phyloP scores from a whole-genome alignment of 1,139 yeast species.

The Suhomyces bolitotheri region DNA sequence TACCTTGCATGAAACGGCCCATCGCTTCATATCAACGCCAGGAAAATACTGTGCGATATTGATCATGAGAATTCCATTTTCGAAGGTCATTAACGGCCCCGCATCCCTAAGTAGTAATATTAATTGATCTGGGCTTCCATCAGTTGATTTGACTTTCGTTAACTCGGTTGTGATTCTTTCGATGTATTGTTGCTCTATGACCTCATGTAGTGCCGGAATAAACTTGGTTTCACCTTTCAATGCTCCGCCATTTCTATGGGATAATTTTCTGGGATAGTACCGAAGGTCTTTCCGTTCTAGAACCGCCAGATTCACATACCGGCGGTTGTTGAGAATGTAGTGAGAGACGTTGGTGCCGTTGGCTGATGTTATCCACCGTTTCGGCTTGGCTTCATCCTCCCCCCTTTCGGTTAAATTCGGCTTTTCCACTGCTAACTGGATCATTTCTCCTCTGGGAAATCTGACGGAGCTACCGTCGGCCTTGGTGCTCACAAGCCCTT shows the following conservation, averaged over 20 bases:
- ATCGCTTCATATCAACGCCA: conserved; percentile 2
- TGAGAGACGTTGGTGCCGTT: conserved; percentile 11
- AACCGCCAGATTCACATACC: conserved; percentile 14
- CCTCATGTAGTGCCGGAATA: conserved; percentile 16
- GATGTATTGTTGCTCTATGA: conserved; percentile 15
- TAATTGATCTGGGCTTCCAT: not conserved
- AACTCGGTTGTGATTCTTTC: conserved; percentile 12
- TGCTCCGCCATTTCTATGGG: conserved; percentile 12
- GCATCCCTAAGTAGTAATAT: conserved; percentile 4
- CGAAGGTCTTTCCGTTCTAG: conserved; percentile 13
- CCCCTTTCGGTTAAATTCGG: conserved; percentile 3
- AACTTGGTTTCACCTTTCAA: conserved; percentile 15
- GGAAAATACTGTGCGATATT: conserved; percentile 9
- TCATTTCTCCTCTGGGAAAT: conserved; percentile 27
- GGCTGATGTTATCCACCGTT: conserved; percentile 14
- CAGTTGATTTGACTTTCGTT: not conserved
- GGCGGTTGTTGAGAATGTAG: conserved; percentile 17
- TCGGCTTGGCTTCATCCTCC: not conserved
- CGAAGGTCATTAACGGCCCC: conserved; percentile 8
- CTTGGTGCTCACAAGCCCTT: conserved; percentile 20
- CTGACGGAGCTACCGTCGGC: conserved; percentile 22
- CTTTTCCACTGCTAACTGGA: conserved; percentile 21
- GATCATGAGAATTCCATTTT: conserved; percentile 3
- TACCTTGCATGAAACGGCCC: conserved; percentile 4
- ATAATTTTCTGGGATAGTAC: conserved; percentile 17